Base-by-base conservation (phyloP, 352 stramenopile species). In the Phytophthora foliorum region DNA sequence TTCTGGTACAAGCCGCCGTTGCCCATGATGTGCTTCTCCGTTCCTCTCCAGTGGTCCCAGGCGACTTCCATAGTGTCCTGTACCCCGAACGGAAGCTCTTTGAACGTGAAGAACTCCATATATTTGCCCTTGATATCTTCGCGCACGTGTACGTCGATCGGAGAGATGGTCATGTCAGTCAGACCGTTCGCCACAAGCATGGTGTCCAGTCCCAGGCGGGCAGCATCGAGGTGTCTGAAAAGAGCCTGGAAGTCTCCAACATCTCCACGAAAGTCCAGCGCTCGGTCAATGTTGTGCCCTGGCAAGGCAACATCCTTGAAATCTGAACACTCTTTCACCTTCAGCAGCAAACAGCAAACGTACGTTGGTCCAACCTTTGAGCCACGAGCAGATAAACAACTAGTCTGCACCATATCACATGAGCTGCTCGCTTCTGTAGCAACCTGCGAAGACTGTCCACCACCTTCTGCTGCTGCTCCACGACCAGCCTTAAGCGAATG, bases 391-490 rank as follows among this genome's bases (percentile, higher is more conserved):
- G 32, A 10, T 16, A 14, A 38, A 38, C 32, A 38, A 14, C 4
- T 11, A 11, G 21, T 45, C 50, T 44, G 31, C 21, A 42, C 8
- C 48, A 24, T 39, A 53, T 24, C 46, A 53, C 10, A 38, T 29
- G n/a, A 7, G 49, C 22, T 17, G 49, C 29, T 55, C 49, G 49
- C 29, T 55, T 55, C 19, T 10, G 29, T 44, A 55, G 29, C 27
- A 55, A 42, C 7, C 17, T 42, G 10, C 25, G 25, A 29, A 88
- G 42, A 32, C 60, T 78, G 42, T 81, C 72, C 16, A 58, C 75
- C 17, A 82, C 63, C 36, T 76, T 72, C 36, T 79, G 62, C 49
- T 88, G 80, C 21, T 76, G 58, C 29, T 86, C 72, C 22, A 88
- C 63, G 38, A 77, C 60, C 17, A 68, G 69, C 31, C 67, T 76